A percentile compares a stretch with the other conserved stretches of the same genome.
phyloP scores from a whole-genome alignment of 208 protist species.

The Leishmania arabica region DNA sequence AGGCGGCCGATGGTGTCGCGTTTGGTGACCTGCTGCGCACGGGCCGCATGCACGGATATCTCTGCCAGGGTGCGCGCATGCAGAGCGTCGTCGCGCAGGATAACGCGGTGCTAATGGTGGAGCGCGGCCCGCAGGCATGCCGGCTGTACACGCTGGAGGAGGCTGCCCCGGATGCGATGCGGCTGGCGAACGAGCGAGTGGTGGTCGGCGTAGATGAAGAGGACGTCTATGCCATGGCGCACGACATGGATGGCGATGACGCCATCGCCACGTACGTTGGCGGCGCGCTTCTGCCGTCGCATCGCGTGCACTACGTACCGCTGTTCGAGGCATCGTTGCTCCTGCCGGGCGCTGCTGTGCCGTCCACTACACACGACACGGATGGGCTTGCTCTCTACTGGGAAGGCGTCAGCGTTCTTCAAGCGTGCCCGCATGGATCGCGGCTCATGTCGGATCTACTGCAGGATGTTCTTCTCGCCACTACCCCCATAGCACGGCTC shows the following conservation, averaged over 20 bases:
- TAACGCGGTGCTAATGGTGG: slow-evolving; percentile 25
- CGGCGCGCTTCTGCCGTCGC: not conserved
- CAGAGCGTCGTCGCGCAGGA: slow-evolving; percentile 29
- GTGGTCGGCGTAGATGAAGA: slow-evolving; percentile 33
- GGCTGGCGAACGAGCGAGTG: slow-evolving; percentile 30
- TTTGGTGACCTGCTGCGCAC: slow-evolving; percentile 20
- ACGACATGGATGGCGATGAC: not conserved
- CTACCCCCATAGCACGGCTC: slow-evolving; percentile 22
- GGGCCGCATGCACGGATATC: slow-evolving; percentile 12
- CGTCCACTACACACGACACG: not conserved
- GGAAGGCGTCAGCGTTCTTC: slow-evolving; percentile 35
- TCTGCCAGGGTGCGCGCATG: slow-evolving; percentile 37
- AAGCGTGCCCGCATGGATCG: slow-evolving; percentile 29
- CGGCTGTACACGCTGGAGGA: slow-evolving; percentile 35
- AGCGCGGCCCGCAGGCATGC: slow-evolving; percentile 29
- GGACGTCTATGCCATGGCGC: slow-evolving; percentile 7
- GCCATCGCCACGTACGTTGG: not conserved
- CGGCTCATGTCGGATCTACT: slow-evolving; percentile 35
- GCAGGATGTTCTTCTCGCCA: slow-evolving; percentile 28
- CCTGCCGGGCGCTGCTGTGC: slow-evolving; percentile 16
- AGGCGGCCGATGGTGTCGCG: slow-evolving; percentile 15
- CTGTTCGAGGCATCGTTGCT: slow-evolving; percentile 1
- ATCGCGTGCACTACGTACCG: slow-evolving; percentile 31
- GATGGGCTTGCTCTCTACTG: slow-evolving; percentile 29
- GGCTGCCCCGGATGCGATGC: slow-evolving; percentile 14